A percentile compares a stretch with the other conserved stretches of the same genome.
Conservation (phyloP, 495 filamentous ascomycete genomes). For the Acidomyces sp. region DNA sequence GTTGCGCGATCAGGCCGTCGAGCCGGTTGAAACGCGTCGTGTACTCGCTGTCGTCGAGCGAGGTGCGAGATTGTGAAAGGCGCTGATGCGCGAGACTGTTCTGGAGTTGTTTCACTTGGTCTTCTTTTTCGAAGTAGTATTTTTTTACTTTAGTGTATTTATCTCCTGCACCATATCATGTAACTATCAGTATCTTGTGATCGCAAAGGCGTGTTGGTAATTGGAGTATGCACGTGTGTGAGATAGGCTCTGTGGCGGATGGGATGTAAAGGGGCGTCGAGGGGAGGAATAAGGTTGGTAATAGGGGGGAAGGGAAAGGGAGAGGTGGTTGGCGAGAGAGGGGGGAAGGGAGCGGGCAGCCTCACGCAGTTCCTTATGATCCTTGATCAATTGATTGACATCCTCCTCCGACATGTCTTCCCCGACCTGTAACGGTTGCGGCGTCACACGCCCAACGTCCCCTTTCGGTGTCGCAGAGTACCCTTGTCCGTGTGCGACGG, state of each 20-base stretch:
- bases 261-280: no score
- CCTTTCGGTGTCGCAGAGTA: conserved; percentile 13
- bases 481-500: conserved; percentile 14
- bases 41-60: conserved; percentile 94
- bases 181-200: no score
- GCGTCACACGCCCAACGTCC: conserved; percentile 26
- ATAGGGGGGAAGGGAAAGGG: no score
- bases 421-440: conserved; percentile 22
- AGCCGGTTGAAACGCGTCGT: conserved; percentile 77
- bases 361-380: conserved; percentile 31
- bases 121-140: conserved; percentile 90
- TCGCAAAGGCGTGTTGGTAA: no score
- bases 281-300: no score
- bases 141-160: conserved; percentile 98
- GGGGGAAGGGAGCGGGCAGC: no score
- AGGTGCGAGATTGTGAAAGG: conserved; percentile 84
- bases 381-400: conserved; percentile 26
- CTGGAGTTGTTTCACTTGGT: conserved; percentile 87
- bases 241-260: no score
- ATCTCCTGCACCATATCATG: conserved; percentile 56
- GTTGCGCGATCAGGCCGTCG: conserved; percentile 86
- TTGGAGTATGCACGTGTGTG: no score
- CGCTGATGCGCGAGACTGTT: conserved; percentile 93
- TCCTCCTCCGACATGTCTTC: conserved; percentile 31
- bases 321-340: no score